phyloP scores from a whole-genome alignment of 352 stramenopile genomes.

The Globisporangium apiculatum region DNA sequence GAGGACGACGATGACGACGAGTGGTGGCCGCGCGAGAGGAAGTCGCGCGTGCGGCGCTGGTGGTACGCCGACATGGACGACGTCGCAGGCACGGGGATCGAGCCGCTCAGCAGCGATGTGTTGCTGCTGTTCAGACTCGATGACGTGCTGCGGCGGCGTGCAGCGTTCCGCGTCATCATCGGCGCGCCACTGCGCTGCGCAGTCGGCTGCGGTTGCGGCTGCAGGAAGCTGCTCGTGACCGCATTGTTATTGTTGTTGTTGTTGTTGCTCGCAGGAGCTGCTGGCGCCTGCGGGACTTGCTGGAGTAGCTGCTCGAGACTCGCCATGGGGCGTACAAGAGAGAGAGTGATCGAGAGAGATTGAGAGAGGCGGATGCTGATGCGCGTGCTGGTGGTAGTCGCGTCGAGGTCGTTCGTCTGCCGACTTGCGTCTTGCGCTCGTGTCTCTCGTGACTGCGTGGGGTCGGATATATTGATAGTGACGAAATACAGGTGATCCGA shows the following conservation, averaged over 20 bases:
- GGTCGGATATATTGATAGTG: not conserved
- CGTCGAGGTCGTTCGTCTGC: constrained; percentile 1
- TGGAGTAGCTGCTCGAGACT: constrained; percentile 16
- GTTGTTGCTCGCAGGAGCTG: not conserved
- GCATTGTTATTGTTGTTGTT: not conserved
- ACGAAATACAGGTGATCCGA: not conserved
- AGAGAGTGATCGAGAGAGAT: not conserved
- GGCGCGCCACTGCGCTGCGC: not conserved
- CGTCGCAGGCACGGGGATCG: constrained; percentile 13
- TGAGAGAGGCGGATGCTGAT: not conserved
- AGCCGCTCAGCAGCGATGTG: constrained; percentile 8
- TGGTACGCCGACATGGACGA: constrained; percentile 13
- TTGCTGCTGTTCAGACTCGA: not conserved
- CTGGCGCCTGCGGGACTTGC: constrained; percentile 1
- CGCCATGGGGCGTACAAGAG: constrained; percentile 3
- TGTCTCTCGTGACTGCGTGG: constrained; percentile 10
- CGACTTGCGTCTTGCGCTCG: not conserved
- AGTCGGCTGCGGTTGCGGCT: not conserved
- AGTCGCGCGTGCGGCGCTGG: constrained; percentile 11
- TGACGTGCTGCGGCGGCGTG: constrained; percentile 2
- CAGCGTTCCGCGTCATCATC: not conserved
- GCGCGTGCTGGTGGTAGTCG: constrained; percentile 2
- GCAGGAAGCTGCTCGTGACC: not conserved
- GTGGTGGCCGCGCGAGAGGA: constrained; percentile 12
- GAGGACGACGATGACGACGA: constrained; percentile 16